Conservation (phyloP, 75 land plant species). For the Ceratopteris richardii region DNA sequence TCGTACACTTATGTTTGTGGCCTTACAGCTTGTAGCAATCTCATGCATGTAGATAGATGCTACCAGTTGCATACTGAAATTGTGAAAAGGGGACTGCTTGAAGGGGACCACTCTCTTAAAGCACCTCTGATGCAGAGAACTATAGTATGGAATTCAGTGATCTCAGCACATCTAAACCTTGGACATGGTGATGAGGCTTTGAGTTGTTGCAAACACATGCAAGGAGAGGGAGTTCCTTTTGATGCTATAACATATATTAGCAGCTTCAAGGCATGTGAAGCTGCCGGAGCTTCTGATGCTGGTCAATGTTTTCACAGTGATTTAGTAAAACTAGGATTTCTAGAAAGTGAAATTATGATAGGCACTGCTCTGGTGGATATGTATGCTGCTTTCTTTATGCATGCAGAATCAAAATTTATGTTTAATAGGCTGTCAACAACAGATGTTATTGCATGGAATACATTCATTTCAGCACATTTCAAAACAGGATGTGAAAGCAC, state of each 20-base stretch:
- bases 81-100: neutral
- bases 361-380: slow-evolving; percentile 1
- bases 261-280: neutral
- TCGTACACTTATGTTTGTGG: neutral
- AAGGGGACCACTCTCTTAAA: too few species aligned
- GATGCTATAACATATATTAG: slow-evolving; percentile 51
- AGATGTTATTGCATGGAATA: slow-evolving; percentile 5
- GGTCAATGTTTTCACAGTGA: neutral
- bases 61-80: neutral
- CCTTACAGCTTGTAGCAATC: neutral
- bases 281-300: neutral
- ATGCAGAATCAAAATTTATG: neutral
- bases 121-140: slow-evolving; percentile 15
- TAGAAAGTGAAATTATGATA: slow-evolving; percentile 1
- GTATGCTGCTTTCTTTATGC: neutral
- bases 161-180: slow-evolving; percentile 40
- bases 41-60: neutral
- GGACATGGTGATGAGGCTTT: slow-evolving; percentile 40
- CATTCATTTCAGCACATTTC: neutral
- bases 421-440: slow-evolving; percentile 1
- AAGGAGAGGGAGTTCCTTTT: slow-evolving; percentile 33
- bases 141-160: slow-evolving; percentile 53
- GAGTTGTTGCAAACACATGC: slow-evolving; percentile 29
- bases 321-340: neutral
- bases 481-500: neutral